Evolutionary conservation across 2,329 filamentous ascomycete genomes (phyloP).

Genomic region (Didymosphaeria variabile): DNA sequence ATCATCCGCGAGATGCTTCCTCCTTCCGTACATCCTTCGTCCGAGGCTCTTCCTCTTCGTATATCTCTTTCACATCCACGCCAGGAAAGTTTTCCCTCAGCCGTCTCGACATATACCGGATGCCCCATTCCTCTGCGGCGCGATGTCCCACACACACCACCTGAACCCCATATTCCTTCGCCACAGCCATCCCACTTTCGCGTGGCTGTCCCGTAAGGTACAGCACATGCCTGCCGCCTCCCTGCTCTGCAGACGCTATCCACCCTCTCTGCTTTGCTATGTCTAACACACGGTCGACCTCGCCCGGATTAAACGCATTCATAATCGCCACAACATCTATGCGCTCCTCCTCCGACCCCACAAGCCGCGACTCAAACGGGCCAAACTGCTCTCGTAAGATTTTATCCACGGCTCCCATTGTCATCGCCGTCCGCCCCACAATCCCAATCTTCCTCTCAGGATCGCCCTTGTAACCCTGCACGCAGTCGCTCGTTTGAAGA

Average conservation of each 20-base stretch:
- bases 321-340: conserved; percentile 48
- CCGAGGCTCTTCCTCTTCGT: conserved; percentile 43
- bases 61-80: conserved; percentile 44
- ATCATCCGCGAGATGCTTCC: background rate
- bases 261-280: conserved; percentile 35
- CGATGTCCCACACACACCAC: conserved; percentile 52
- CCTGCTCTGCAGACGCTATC: conserved; percentile 27
- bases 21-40: background rate
- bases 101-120: conserved; percentile 42
- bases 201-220: conserved; percentile 52
- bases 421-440: conserved; percentile 33
- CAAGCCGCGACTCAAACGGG: conserved; percentile 33
- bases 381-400: conserved; percentile 40
- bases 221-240: conserved; percentile 41
- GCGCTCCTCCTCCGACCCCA: conserved; percentile 31
- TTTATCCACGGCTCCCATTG: conserved; percentile 24
- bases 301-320: conserved; percentile 52
- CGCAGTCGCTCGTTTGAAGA: conserved; percentile 36
- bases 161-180: conserved; percentile 42
- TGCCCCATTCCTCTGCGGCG: conserved; percentile 52
- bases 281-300: conserved; percentile 47
- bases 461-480: conserved; percentile 53
- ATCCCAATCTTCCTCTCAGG: conserved; percentile 49
- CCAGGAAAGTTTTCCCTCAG: conserved; percentile 42
- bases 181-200: conserved; percentile 43